phyloP scores from a whole-genome alignment of 2,329 filamentous ascomycete species.

The Drechslera avenae region DNA sequence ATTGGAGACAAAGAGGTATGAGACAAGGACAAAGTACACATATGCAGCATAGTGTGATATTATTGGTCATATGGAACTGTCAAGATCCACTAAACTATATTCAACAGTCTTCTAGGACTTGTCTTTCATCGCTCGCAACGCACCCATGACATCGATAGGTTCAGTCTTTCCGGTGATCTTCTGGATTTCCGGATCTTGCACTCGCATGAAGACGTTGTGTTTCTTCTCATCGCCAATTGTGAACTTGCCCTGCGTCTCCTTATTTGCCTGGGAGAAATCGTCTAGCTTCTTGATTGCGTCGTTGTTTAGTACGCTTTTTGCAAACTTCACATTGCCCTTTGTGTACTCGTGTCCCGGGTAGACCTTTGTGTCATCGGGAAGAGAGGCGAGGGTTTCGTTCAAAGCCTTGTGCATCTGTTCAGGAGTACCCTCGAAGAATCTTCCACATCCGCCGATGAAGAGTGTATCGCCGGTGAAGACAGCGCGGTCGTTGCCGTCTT shows the following conservation, averaged over 20 bases:
- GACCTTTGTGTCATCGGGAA: slow-evolving; percentile 90
- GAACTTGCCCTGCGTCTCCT: slow-evolving; percentile 91
- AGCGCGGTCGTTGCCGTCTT: slow-evolving; percentile 76
- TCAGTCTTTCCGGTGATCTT: slow-evolving; percentile 81
- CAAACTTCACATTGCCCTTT: slow-evolving; percentile 93
- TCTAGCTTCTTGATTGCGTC: slow-evolving; percentile 75
- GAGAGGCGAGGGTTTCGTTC: slow-evolving; percentile 77
- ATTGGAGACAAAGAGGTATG: too few relatives aligned
- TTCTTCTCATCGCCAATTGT: slow-evolving; percentile 97
- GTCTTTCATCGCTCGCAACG: slow-evolving; percentile 90
- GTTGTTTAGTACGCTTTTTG: slow-evolving; percentile 73
- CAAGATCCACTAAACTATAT: too few relatives aligned
- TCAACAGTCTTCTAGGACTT: slow-evolving; percentile 25
- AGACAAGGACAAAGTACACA: too few relatives aligned
- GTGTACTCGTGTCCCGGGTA: slow-evolving; percentile 98
- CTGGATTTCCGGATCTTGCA: slow-evolving; percentile 84
- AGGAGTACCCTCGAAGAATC: slow-evolving; percentile 92
- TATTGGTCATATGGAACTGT: too few relatives aligned
- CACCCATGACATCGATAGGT: slow-evolving; percentile 82
- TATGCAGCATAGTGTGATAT: too few relatives aligned
- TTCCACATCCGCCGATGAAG: slow-evolving; percentile 92
- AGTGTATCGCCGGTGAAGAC: slow-evolving; percentile 97
- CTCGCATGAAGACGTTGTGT: slow-evolving; percentile 96
- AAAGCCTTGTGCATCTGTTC: slow-evolving; percentile 87
- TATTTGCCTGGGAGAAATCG: slow-evolving; percentile 76